phyloP scores from a whole-genome alignment of 805 yeast genomes.

The Clavispora fructus region DNA sequence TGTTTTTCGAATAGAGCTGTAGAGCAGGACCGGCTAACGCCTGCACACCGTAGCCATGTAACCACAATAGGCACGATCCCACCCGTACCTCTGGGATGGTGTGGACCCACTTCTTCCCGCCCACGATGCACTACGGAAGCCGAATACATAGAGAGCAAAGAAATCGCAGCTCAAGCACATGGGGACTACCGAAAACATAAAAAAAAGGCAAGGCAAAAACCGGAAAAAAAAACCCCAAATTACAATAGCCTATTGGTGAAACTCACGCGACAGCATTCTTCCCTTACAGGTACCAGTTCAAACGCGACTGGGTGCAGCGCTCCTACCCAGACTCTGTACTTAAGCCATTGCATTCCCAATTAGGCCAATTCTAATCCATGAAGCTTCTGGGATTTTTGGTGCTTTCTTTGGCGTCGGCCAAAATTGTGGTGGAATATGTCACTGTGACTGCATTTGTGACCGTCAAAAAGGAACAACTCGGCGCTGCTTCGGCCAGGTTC shows the following conservation, averaged over 20 bases:
- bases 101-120: too few relatives aligned
- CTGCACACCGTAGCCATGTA: neutral
- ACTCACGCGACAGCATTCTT: neutral
- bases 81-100: too few relatives aligned
- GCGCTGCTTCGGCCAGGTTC: neutral
- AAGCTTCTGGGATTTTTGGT: neutral
- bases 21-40: neutral
- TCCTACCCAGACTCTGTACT: neutral
- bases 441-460: slow-evolving; percentile 12
- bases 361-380: neutral
- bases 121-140: too few relatives aligned
- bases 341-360: neutral
- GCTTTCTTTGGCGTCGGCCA: neutral
- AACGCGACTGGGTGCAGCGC: neutral
- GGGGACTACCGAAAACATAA: too few relatives aligned
- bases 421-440: slow-evolving; percentile 4
- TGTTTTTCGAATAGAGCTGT: neutral
- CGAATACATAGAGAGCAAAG: too few relatives aligned
- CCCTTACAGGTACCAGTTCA: neutral
- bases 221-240: too few relatives aligned
- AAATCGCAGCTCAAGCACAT: too few relatives aligned
- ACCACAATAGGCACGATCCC: neutral
- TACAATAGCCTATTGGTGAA: too few relatives aligned
- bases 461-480: neutral
- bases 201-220: too few relatives aligned